phyloP scores from a whole-genome alignment of 768 basidiomycete species.

The Xanthoconium stramineum region DNA sequence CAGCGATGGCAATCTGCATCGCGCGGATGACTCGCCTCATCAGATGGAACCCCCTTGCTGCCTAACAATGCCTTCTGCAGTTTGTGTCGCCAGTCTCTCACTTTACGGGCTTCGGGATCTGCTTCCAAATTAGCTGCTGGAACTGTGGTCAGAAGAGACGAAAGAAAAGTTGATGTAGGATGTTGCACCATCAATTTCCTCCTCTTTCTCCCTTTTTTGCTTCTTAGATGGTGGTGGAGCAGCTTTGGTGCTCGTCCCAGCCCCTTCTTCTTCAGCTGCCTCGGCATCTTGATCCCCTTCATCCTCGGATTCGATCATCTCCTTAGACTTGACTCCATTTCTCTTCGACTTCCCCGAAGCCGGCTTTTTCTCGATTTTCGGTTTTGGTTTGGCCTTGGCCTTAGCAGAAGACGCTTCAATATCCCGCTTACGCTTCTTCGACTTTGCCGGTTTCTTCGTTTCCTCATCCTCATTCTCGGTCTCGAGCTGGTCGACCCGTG shows the following conservation, averaged over 20 bases:
- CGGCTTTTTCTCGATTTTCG: slow-evolving; percentile 41
- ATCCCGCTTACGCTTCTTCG: slow-evolving; percentile 67
- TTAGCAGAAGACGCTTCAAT: slow-evolving; percentile 41
- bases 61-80: slow-evolving; percentile 85
- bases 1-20: slow-evolving; percentile 3
- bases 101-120: slow-evolving; percentile 67
- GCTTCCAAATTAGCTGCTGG: slow-evolving; percentile 40
- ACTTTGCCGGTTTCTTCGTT: slow-evolving; percentile 41
- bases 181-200: slow-evolving; percentile 55
- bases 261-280: slow-evolving; percentile 44
- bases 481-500: slow-evolving; percentile 65
- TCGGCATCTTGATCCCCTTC: slow-evolving; percentile 48
- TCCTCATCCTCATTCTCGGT: slow-evolving; percentile 52
- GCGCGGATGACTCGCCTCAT: slow-evolving; percentile 46
- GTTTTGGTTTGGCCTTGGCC: slow-evolving; percentile 43
- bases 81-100: slow-evolving; percentile 90
- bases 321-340: slow-evolving; percentile 60
- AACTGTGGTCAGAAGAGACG: slow-evolving; percentile 2
- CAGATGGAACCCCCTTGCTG: slow-evolving; percentile 58
- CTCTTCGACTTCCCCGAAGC: slow-evolving; percentile 41
- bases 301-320: slow-evolving; percentile 66
- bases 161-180: neutral
- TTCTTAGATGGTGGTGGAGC: slow-evolving; percentile 68
- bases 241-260: slow-evolving; percentile 49
- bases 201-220: slow-evolving; percentile 56